Evolutionary conservation across 2,329 filamentous ascomycete species (phyloP).

Genomic region (Pseudogymnoascus sp.): DNA sequence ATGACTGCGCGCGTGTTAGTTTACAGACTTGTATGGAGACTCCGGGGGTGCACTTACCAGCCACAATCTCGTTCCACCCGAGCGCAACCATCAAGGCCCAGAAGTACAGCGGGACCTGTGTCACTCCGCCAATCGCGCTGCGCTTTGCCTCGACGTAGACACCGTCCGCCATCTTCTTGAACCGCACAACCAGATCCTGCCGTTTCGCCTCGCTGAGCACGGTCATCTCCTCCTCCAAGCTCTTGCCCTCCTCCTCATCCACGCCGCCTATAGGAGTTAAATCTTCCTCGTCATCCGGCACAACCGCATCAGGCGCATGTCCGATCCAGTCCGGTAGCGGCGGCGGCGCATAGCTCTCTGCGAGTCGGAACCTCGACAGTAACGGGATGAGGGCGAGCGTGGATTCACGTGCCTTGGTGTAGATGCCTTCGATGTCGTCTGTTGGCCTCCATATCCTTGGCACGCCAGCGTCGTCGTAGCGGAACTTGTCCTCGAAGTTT

Average conservation of each 20-base stretch:
- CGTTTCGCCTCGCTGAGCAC: conserved; percentile 85
- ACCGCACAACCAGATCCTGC: conserved; percentile 84
- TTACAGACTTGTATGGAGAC: not conserved
- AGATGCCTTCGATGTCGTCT: conserved; percentile 94
- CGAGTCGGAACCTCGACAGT: conserved; percentile 73
- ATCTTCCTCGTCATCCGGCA: conserved; percentile 83
- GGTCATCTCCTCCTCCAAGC: conserved; percentile 91
- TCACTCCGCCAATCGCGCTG: conserved; percentile 89
- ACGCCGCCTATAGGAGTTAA: conserved; percentile 82
- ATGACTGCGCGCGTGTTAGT: conserved; percentile 55
- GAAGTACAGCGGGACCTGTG: conserved; percentile 90
- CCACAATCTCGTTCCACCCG: conserved; percentile 97
- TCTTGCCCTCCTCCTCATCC: conserved; percentile 91
- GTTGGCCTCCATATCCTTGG: conserved; percentile 94
- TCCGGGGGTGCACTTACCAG: conserved; percentile 66
- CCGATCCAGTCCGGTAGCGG: conserved; percentile 83
- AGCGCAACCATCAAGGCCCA: conserved; percentile 81
- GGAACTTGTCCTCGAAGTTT: conserved; percentile 99
- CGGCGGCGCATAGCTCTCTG: conserved; percentile 65
- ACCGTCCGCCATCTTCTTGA: conserved; percentile 97
- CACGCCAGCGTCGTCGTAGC: conserved; percentile 90
- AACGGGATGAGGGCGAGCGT: conserved; percentile 87
- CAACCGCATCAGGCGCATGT: conserved; percentile 63
- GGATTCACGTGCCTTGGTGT: conserved; percentile 85
- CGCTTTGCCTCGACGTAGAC: conserved; percentile 98